Percentiles rank a stretch among this genome's conserved stretches.
phyloP scores from a whole-genome alignment of 805 yeast genomes.

The Starmerella khaoyaiensis region DNA sequence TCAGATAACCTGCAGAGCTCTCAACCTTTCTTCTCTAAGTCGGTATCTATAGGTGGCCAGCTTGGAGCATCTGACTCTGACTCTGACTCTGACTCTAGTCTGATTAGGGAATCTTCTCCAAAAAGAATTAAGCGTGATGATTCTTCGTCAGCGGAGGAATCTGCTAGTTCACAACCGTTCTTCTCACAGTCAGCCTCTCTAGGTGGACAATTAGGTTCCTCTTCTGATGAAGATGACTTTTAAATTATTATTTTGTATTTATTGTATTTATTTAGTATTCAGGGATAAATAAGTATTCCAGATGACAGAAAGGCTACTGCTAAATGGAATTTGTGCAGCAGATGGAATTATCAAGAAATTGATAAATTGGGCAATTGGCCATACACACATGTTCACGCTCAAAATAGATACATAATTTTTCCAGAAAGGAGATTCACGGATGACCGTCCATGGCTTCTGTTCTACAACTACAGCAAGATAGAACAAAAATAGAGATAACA shows the following conservation, averaged over 20 bases:
- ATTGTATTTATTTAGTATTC: conserved; percentile 35
- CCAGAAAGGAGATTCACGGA: conserved; percentile 48
- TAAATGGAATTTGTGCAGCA: conserved; percentile 80
- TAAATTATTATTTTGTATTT: neutral
- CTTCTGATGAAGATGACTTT: conserved; percentile 8
- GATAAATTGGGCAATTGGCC: conserved; percentile 77
- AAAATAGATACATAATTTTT: conserved; percentile 47
- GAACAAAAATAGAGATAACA: conserved; percentile 64
- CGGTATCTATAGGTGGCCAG: conserved; percentile 7
- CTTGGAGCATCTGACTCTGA: conserved; percentile 8
- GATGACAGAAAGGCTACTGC: conserved; percentile 71
- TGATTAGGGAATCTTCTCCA: neutral
- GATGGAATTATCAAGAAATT: conserved; percentile 71
- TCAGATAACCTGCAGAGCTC: too few relatives aligned
- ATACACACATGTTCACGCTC: conserved; percentile 64
- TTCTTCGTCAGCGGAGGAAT: neutral
- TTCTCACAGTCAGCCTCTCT: conserved; percentile 9
- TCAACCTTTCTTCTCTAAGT: conserved; percentile 11
- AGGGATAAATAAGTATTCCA: conserved; percentile 91
- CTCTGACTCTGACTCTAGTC: too few relatives aligned
- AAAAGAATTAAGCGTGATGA: neutral
- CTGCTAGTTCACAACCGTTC: conserved; percentile 6
- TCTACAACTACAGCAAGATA: conserved; percentile 77
- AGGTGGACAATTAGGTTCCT: conserved; percentile 8
- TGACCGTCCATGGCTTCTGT: conserved; percentile 51